Base-by-base conservation (phyloP, 345 rosid genomes). In the Laguncularia racemosa region DNA sequence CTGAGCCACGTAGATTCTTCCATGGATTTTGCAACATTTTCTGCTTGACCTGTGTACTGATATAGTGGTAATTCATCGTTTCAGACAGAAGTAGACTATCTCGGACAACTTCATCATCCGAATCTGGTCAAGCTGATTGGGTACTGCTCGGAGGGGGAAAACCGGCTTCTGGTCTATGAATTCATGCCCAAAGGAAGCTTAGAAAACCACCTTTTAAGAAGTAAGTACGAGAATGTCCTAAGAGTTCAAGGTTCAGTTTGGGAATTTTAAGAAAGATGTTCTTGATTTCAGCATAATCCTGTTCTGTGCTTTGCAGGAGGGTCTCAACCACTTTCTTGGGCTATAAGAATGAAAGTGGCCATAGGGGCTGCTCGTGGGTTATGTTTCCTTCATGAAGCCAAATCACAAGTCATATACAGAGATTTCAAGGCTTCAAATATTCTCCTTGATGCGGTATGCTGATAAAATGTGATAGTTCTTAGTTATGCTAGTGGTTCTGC, bases 141-240 rank as follows among this genome's bases (percentile, higher is more conserved):
- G 4, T 92, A 78, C 70, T 86, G 98, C 61, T 74, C 77, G 26
- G 98, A 86, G 51, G 98, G 88, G 16, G 93, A 92, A 69, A 73
- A 84, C 71, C 76, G 91, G 58, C 89, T 89, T 53, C 58, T 92
- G 60, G 96, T 89, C 52, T 92, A 92, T 23, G 97, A 92, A 67
- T 92, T 89, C 73, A 81, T 92, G 96, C 89, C 96, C 12, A 89
- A 89, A 71, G 98, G 98, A 64, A 89, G 98, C 75, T 74, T 92
- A 58, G 98, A 92, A 82, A 92, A 92, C 61, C 78, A 68, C 58
- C 74, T 90, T 47, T 82, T 77, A 20, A 69, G 72, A 76, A 72
- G 88, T 84, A 81, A 77, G 85, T 73, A 56, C 54, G 28, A 17
- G 20, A 16, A 46, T 55, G 45, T 46, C 15, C 2, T 16, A 38